phyloP scores from a whole-genome alignment of 23 red algal genomes.

The Agarophyton chilense region DNA sequence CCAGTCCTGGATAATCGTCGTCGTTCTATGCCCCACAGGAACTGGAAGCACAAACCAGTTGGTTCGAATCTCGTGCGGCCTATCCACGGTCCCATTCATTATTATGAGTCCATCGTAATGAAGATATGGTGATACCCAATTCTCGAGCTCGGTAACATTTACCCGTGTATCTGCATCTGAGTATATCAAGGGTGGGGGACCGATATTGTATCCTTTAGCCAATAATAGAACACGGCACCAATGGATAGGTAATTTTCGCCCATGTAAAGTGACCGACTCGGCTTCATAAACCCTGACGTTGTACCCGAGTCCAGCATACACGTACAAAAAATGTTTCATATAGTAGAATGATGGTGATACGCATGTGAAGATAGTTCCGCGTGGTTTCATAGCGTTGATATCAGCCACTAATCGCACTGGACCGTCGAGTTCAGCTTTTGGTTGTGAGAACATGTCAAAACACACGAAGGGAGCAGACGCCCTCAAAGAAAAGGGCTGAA shows the following conservation, averaged over 20 bases:
- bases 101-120: constrained; percentile 29
- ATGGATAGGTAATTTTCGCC: constrained; percentile 12
- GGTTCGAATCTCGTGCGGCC: constrained; percentile 23
- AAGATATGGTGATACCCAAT: constrained; percentile 14
- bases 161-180: constrained; percentile 48
- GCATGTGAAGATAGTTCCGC: constrained; percentile 47
- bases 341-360: constrained; percentile 32
- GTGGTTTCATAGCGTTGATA: neutral
- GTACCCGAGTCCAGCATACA: constrained; percentile 8
- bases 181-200: constrained; percentile 33
- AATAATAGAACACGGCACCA: constrained; percentile 46
- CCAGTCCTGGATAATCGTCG: neutral
- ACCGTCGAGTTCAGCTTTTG: neutral
- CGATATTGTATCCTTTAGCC: neutral
- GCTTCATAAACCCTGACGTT: constrained; percentile 30
- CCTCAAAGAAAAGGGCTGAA: neutral
- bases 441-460: neutral
- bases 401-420: neutral
- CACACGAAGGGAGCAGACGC: neutral
- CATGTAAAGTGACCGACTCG: neutral
- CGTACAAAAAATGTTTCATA: constrained; percentile 48
- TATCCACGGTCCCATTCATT: constrained; percentile 25
- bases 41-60: constrained; percentile 58
- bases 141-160: constrained; percentile 27
- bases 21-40: constrained; percentile 6